Conservation (phyloP, 345 rosid genomes). For the Ailanthus altissimus region DNA sequence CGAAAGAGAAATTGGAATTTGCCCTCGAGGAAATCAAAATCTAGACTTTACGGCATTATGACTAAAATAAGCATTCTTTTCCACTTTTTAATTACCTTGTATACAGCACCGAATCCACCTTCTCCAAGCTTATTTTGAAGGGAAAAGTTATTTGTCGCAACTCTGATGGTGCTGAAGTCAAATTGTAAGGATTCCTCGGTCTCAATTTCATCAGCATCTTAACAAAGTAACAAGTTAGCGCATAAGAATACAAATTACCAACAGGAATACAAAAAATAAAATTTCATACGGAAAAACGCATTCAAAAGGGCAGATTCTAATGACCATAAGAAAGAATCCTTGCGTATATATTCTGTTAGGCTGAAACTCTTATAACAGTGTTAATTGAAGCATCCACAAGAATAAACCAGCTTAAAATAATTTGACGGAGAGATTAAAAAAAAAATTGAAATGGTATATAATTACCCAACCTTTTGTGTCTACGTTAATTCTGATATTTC, state of each 20-base stretch:
- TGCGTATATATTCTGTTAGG: too few relatives aligned
- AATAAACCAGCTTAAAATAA: background rate
- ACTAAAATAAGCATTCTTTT: too few relatives aligned
- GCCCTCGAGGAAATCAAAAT: background rate
- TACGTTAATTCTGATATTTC: background rate
- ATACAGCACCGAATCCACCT: constrained; percentile 66
- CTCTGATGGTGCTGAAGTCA: constrained; percentile 32
- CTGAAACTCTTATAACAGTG: background rate
- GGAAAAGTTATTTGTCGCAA: constrained; percentile 52
- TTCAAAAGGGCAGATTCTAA: too few relatives aligned
- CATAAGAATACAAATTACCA: too few relatives aligned
- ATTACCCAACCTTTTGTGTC: background rate
- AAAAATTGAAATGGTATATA: background rate
- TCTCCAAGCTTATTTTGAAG: constrained; percentile 47
- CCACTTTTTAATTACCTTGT: constrained; percentile 29
- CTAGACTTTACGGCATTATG: background rate
- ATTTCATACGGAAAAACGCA: background rate
- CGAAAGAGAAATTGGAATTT: background rate
- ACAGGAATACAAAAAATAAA: too few relatives aligned
- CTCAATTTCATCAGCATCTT: background rate
- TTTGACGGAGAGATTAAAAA: too few relatives aligned
- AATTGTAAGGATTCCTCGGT: constrained; percentile 36
- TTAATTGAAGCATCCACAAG: background rate
- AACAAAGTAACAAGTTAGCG: background rate
- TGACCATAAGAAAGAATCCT: background rate